Evolutionary conservation across 306 rosid genomes (phyloP), one percentile per base, ranked within the genome.

Genomic region (Dalbergia cultrata): DNA sequence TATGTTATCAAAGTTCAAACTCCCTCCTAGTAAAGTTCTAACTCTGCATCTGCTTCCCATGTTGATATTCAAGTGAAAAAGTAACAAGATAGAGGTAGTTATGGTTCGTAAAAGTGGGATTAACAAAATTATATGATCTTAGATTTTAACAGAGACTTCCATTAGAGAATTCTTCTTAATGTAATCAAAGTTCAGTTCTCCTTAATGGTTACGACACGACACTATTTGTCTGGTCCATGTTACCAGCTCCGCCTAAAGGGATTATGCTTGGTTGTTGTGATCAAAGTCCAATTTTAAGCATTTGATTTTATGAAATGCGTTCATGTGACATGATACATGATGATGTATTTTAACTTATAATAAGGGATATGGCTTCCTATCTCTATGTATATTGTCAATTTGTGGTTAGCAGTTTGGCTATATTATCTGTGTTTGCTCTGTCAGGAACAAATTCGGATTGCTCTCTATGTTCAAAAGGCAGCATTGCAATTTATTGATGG

Each of bases 401-500:
- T 21, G 19, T 58, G 13, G 35, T 75, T 18, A 43, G 37, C 60
- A 54, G 70, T 74, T 50, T 85, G 12, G 63, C 70, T 61, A 69
- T 65, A 31, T 60, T 57, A 64, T 74, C 71, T 80, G 72, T 67
- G 26, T 79, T 81, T 87, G 62, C 76, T 74, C 67, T 50, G 47
- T 61, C 93, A 95, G 99, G 98, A 90, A 88, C 90, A 85, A 64
- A 82, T 95, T 79, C 96, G 99, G 81, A 87, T 91, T 74, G 98
- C 96, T 80, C 89, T 95, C 44, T 88, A 85, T 67, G 97, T 93
- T 62, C 97, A 95, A 76, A 90, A 90, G 86, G 99, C 99, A 73
- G 99, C 99, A 59, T 68, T 93, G 80, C 94, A 89, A 13, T 95
- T 95, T 82, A 85, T 93, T 54, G 97, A 93, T 75, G 99, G 99